Evolutionary conservation across 441 rosid species (phyloP), one percentile per base, ranked within the genome.

Genomic region (Manihot esculenta): DNA sequence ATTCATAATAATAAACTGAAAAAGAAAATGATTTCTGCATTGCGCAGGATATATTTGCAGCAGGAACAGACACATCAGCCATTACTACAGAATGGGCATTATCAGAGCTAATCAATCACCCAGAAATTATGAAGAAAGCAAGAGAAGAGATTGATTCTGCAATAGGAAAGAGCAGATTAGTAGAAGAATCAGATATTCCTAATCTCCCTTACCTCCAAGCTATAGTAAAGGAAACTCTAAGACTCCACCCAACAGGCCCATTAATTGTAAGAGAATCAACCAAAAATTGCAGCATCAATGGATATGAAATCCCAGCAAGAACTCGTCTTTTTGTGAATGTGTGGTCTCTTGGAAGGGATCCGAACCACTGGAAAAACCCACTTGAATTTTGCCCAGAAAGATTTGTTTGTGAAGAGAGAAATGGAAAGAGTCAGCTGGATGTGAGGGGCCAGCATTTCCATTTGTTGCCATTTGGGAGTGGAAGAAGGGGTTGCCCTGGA

Each of bases 401-500:
- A 68, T 91, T 86, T 71, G 77, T 82, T 44, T 74, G 74, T 7
- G 56, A 45, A 20, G 80, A 76, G 9, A 80, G 70, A 76, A 45
- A 63, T 48, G 76, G 77, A 17, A 71, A 76, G 75, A 77, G 77
- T 50, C 82, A 75, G 61, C 13, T 85, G 57, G 91, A 85, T 56
- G 79, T 82, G 14, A 83, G 83, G 73, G 90, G 88, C 8, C 83
- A 86, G 42, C 62, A 76, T 64, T 85, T 81, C 42, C 81, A 82
- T 35, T 38, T 86, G 69, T 20, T 87, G 58, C 84, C 92, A 33
- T 90, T 88, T 70, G 96, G 94, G 64, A 84, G 83, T 51, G 96
- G 94, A 26, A 83, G 89, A 77, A 87, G 96, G 78, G 84, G 90
- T 47, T 90, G 96, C 64, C 92, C 89, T 0, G 94, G 94, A 23